phyloP scores from a whole-genome alignment of 106 monocot species.

The Ottelia alismoides region DNA sequence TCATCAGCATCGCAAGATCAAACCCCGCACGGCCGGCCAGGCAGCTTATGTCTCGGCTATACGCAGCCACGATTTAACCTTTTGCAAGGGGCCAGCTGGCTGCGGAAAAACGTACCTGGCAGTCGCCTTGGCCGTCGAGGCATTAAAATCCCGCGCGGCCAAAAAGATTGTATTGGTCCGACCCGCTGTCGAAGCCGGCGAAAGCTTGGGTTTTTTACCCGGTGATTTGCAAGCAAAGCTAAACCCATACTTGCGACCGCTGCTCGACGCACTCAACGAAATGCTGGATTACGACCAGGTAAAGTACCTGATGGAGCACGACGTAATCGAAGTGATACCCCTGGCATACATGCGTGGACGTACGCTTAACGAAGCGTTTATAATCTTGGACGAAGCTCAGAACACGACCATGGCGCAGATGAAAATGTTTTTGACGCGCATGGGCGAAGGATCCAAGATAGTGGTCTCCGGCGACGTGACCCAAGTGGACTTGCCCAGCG shows the following conservation, averaged over 20 bases:
- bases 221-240: no score
- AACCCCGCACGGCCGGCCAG: neutral
- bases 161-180: no score
- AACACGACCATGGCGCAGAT: neutral
- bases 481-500: neutral
- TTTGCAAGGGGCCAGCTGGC: constrained; percentile 1
- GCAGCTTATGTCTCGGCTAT: neutral
- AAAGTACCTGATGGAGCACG: neutral
- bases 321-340: neutral
- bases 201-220: no score
- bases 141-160: no score
- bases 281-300: neutral
- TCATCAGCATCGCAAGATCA: no score
- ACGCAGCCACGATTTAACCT: neutral
- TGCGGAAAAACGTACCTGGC: neutral
- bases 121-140: no score
- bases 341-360: neutral
- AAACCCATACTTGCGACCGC: no score
- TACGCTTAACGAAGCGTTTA: neutral
- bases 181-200: no score
- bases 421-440: neutral
- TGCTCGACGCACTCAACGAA: neutral
- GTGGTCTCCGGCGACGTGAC: neutral
- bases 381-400: neutral
- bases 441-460: neutral